Percentiles rank a stretch among this genome's conserved stretches.
Conservation (phyloP, 106 monocot species). For the Dioscorea zingiberensis region DNA sequence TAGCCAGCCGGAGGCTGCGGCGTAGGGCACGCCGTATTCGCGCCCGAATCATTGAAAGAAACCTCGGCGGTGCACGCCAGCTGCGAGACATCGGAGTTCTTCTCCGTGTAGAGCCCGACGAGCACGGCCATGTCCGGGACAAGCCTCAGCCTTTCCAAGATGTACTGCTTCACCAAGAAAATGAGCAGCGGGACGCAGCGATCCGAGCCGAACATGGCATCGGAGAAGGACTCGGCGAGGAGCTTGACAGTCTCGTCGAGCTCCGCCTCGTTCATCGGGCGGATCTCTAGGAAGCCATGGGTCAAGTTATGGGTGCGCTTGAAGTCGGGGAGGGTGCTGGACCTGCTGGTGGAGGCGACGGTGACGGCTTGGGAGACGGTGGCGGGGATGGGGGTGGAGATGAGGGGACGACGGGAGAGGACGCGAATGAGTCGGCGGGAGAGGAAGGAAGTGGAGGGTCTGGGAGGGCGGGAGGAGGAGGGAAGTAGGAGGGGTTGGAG, state of each 20-base stretch:
- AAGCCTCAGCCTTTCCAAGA: conserved; percentile 43
- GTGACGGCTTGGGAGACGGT: not conserved
- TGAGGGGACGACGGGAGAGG: conserved; percentile 4
- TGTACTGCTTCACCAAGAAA: conserved; percentile 63
- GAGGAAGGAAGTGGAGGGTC: conserved; percentile 1
- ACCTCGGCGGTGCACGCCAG: conserved; percentile 71
- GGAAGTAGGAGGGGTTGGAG: conserved; percentile 18
- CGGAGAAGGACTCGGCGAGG: conserved; percentile 67
- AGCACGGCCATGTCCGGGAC: conserved; percentile 58
- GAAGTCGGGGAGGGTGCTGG: conserved; percentile 30
- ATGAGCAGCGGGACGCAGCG: conserved; percentile 35
- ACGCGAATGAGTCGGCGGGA: not conserved
- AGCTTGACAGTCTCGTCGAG: conserved; percentile 36
- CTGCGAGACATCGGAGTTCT: conserved; percentile 3
- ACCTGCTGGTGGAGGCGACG: conserved; percentile 34
- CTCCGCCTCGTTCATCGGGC: conserved; percentile 43
- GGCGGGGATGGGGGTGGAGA: not conserved
- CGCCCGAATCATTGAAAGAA: conserved; percentile 56
- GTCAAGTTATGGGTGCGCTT: conserved; percentile 12
- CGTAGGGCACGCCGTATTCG: conserved; percentile 51
- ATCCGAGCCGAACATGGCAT: conserved; percentile 29
- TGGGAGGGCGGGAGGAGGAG: conserved; percentile 1
- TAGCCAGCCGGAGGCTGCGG: conserved; percentile 61
- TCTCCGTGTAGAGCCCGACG: conserved; percentile 48
- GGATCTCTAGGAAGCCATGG: conserved; percentile 43